Evolutionary conservation across 2,329 filamentous ascomycete species (phyloP), one percentile per base, ranked within the genome.

Genomic region (Colletotrichum sp.): DNA sequence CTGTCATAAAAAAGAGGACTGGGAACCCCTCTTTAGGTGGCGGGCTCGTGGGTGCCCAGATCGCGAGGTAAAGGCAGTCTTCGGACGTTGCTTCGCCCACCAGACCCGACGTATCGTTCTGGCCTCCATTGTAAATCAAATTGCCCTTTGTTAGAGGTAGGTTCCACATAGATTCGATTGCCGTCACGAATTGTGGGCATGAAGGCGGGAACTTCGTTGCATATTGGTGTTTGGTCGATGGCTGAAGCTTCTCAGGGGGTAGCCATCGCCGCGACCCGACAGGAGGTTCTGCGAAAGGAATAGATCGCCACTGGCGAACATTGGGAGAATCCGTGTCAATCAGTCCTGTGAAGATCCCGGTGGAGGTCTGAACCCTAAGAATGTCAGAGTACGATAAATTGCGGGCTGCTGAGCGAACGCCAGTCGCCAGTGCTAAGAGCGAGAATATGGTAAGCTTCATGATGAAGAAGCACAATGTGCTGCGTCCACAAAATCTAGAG

Each of bases 1-100:
- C 88, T 52, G 88, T 86, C 43, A 89, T 82, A 82, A 86, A 90
- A 25, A 86, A 83, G 7, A 87, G 80, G 1, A 89, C 88, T 1
- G 88, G 88, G 6, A 88, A 79, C 13, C 76, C 77, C 2, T 76
- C 79, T 65, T 80, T 77, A 0, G 81, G 79, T 16, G 72, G 80
- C 30, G 76, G 79, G 2, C 74, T 79, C n/a, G 67, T 62, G 9
- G 70, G 66, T 5, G 86, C 80, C 87, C 88, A 89, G 10, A 89
- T 79, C 52, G 86, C 86, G 15, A 88, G 79, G 13, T 83, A 84
- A 28, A 89, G 79, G 71, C 88, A 90, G 74, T 89, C 88, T 76
- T 83, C 79, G 15, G 77, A 78, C 6, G 77, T 76, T 7, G 78
- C 78, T 28, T 78, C 78, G 67, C 77, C 77, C 13, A 78, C 74